Conservation (phyloP, 1,284 basidiomycete genomes). For the Apiotrichum akiyoshidainum region DNA sequence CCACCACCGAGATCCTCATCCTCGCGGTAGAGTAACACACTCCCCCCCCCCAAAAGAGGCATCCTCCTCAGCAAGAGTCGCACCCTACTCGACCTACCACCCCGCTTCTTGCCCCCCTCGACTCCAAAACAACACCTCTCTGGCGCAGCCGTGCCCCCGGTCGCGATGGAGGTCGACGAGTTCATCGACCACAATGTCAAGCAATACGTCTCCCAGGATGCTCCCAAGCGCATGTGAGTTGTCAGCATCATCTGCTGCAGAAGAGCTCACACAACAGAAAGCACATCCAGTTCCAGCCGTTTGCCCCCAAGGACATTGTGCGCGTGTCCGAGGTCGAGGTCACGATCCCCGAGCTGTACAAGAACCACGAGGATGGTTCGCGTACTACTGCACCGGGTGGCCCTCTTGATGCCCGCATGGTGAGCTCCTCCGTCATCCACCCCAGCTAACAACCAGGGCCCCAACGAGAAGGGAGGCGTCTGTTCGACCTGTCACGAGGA, state of each 20-base stretch:
- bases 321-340: slow-evolving; percentile 92
- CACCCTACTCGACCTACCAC: background rate
- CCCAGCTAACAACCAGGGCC: slow-evolving; percentile 62
- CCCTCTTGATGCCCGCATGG: slow-evolving; percentile 82
- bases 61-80: background rate
- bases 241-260: too few relatives aligned
- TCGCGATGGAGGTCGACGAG: slow-evolving; percentile 22
- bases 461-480: slow-evolving; percentile 85
- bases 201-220: slow-evolving; percentile 78
- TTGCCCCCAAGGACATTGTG: slow-evolving; percentile 89
- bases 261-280: slow-evolving; percentile 59
- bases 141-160: background rate
- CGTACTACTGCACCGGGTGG: slow-evolving; percentile 80
- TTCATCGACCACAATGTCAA: slow-evolving; percentile 55
- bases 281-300: slow-evolving; percentile 86
- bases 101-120: background rate
- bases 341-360: slow-evolving; percentile 85
- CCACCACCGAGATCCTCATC: background rate
- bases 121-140: background rate
- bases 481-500: slow-evolving; percentile 94
- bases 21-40: background rate
- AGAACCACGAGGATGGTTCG: slow-evolving; percentile 51
- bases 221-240: slow-evolving; percentile 86
- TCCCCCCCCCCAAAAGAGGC: background rate
- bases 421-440: slow-evolving; percentile 43